Percentiles rank a stretch among this genome's conserved stretches.
Conservation (phyloP, 495 filamentous ascomycete genomes). For the Saxophila tyrrhenica region DNA sequence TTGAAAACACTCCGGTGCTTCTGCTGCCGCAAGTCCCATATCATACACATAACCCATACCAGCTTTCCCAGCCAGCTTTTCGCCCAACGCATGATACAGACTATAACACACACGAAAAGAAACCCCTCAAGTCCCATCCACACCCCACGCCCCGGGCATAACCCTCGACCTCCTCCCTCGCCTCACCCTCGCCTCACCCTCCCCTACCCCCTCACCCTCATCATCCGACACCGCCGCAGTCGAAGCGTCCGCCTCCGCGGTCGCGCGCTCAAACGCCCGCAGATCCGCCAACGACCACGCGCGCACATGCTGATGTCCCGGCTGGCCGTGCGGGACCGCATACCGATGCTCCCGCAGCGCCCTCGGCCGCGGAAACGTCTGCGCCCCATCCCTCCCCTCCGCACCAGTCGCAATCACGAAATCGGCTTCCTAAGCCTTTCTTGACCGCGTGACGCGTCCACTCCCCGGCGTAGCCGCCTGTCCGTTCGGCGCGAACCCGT, state of each 20-base stretch:
- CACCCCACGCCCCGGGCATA: neutral
- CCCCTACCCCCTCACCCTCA: neutral
- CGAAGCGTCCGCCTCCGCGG: neutral
- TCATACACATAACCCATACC: neutral
- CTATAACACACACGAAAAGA: too few relatives aligned
- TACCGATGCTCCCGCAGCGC: neutral
- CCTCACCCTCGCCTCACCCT: neutral
- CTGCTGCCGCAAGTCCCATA: neutral
- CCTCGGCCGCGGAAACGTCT: neutral
- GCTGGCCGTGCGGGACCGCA: neutral
- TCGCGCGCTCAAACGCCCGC: constrained; percentile 2
- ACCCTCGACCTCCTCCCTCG: neutral
- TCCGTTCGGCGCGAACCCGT: constrained; percentile 1
- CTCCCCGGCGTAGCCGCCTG: neutral
- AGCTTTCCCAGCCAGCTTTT: neutral
- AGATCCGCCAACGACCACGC: constrained; percentile 1
- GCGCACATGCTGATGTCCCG: neutral
- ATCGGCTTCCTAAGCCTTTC: constrained; percentile 17
- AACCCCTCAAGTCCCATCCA: neutral
- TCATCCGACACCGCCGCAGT: neutral
- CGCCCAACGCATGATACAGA: too few relatives aligned
- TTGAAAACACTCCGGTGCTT: neutral
- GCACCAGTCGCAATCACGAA: neutral
- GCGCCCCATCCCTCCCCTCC: too few relatives aligned
- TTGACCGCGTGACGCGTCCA: constrained; percentile 11